Base-by-base conservation (phyloP, 371 early-diverging fungal species). In the Dichotomocladium elegans region DNA sequence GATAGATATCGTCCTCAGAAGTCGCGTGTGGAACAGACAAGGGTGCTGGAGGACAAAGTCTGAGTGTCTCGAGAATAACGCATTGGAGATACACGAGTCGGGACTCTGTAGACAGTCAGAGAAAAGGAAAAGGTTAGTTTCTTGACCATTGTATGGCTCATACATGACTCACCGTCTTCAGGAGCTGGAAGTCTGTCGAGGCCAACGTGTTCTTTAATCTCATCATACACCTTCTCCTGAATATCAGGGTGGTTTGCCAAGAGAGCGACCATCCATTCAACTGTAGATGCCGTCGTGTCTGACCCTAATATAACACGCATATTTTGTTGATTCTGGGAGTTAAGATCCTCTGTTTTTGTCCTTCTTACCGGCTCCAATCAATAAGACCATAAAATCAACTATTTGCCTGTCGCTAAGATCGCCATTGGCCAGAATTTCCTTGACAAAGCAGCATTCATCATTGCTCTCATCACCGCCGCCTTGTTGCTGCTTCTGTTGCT, bases 11-110 rank as follows among this genome's bases (percentile, higher is more conserved):
- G 22, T 74, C 71, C 55, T 66, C 47, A 21, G 57, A 63, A 2
- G 74, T 68, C 1, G 72, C 60, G 40, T 79, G 80, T 1, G 78
- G 80, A 2, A 79, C 65, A 15, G 70, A 63, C 7, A 77, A 43
- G 7, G 75, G 77, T 11, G 70, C 71, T 15, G 75, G 73, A 0
- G 80, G 51, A 26, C 70, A 63, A 1, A 71, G 31, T 12, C 80
- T 61, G 1, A 74, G 58, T 0, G 68, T 68, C 56, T 79, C 80
- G 11, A 61, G 29, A n/a, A 79, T 66, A 17, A 77, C 68, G 40
- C 75, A 74, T 52, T 77, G 80, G 2, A 77, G 34, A 53, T 65
- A 75, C 2, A 61, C 68, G 12, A 77, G 45, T 0, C 49, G 26
- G 0, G 34, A n/a, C 25, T 73, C 72, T 73, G 48, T 30, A 52